These are phyloP conservation scores for Globisporangium heterothallicum DNA, from an alignment of 352 stramenopile genomes.

Conservation along the genomic window DNA sequence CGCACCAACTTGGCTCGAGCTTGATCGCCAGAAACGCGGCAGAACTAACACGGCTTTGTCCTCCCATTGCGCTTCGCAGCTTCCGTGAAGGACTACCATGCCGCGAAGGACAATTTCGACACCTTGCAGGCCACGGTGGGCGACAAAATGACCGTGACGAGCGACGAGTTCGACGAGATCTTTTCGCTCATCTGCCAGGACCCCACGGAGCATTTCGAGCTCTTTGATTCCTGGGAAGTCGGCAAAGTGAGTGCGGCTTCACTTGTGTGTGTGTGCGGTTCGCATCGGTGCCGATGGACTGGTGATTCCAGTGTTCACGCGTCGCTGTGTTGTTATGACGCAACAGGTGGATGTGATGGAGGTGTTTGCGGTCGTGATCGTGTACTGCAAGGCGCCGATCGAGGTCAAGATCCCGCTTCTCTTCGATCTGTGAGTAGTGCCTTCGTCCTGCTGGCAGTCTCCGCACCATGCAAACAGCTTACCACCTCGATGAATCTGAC, in stretches of 20 bases:
- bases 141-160: slow-evolving; percentile 73
- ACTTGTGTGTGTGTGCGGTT: no score
- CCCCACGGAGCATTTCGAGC: slow-evolving; percentile 53
- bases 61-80: slow-evolving; percentile 9
- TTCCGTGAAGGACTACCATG: slow-evolving; percentile 33
- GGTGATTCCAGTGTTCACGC: no score
- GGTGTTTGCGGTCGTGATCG: slow-evolving; percentile 69
- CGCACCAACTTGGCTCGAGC: neutral
- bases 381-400: slow-evolving; percentile 60
- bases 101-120: slow-evolving; percentile 60
- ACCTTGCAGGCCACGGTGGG: slow-evolving; percentile 51
- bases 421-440: slow-evolving; percentile 59
- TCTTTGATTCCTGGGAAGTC: slow-evolving; percentile 58
- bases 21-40: neutral
- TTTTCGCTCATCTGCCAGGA: slow-evolving; percentile 76
- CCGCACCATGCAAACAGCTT: no score
- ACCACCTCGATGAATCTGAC: no score
- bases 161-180: slow-evolving; percentile 72
- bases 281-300: no score
- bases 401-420: slow-evolving; percentile 65
- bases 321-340: slow-evolving; percentile 2
- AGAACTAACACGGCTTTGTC: neutral
- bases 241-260: slow-evolving; percentile 31
- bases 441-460: no score
- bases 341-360: slow-evolving; percentile 78